A percentile compares a stretch with the other conserved stretches of the same genome.
phyloP scores from a whole-genome alignment of 1,284 basidiomycete species.

The Lentinula novae-zelandiae region DNA sequence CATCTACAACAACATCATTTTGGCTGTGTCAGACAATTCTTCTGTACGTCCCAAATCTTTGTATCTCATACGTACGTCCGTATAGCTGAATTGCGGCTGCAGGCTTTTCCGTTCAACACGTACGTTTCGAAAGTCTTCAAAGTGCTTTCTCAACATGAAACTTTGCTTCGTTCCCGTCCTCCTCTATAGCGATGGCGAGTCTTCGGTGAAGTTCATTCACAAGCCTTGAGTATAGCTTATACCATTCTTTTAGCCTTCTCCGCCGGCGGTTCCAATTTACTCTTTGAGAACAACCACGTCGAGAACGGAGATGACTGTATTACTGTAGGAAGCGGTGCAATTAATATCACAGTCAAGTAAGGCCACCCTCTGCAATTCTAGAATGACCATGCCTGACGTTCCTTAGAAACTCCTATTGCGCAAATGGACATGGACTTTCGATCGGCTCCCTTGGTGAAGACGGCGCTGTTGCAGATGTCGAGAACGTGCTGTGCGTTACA shows the following conservation, averaged over 20 bases:
- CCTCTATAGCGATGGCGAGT: conserved; percentile 31
- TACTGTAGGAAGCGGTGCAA: conserved; percentile 53
- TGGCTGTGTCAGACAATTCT: conserved; percentile 42
- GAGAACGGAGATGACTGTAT: conserved; percentile 62
- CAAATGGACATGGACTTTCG: conserved; percentile 57
- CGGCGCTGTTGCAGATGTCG: conserved; percentile 49
- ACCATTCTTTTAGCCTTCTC: conserved; percentile 32
- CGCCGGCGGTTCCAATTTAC: conserved; percentile 50
- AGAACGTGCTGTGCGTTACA: conserved; percentile 46
- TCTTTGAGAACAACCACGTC: conserved; percentile 56
- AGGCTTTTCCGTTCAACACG: conserved; percentile 66
- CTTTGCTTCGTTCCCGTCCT: not conserved
- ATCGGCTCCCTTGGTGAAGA: conserved; percentile 56
- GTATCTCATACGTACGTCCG: not conserved
- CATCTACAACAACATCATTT: conserved; percentile 50
- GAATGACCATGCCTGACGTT: not conserved
- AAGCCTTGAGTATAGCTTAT: not conserved
- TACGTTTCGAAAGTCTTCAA: conserved; percentile 24
- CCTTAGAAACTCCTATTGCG: conserved; percentile 46
- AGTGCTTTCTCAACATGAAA: not conserved
- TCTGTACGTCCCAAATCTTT: conserved; percentile 22
- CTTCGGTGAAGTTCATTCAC: not conserved
- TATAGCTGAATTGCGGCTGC: not conserved
- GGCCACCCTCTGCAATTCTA: not conserved
- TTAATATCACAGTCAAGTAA: conserved; percentile 53